phyloP scores from a whole-genome alignment of 768 basidiomycete genomes.

The Suillus subalutaceus region DNA sequence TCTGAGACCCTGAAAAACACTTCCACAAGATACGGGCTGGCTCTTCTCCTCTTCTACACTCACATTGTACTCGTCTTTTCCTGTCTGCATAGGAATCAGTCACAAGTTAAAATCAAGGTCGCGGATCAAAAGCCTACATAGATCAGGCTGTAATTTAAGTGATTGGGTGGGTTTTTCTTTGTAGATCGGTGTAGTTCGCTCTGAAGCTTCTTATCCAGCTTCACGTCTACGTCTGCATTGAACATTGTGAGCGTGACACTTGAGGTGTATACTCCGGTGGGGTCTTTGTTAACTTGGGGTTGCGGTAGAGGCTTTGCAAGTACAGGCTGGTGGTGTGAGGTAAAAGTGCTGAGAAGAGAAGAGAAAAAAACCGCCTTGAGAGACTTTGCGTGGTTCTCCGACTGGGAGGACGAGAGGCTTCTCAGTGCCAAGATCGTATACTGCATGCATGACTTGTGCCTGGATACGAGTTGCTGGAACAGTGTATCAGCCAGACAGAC shows the following conservation, averaged over 20 bases:
- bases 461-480: constrained; percentile 70
- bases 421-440: constrained; percentile 68
- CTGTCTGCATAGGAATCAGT: constrained; percentile 53
- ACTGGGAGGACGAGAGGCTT: constrained; percentile 47
- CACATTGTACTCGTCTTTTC: constrained; percentile 78
- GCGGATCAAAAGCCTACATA: constrained; percentile 54
- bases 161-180: constrained; percentile 88
- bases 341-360: constrained; percentile 34
- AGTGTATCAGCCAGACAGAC: constrained; percentile 11
- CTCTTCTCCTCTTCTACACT: constrained; percentile 69
- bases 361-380: constrained; percentile 49
- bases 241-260: constrained; percentile 38
- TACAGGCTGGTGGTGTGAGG: constrained; percentile 15
- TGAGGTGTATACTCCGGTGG: constrained; percentile 23
- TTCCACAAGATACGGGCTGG: constrained; percentile 64
- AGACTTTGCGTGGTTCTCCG: constrained; percentile 30
- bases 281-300: constrained; percentile 23
- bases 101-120: constrained; percentile 1
- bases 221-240: constrained; percentile 53
- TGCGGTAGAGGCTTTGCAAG: constrained; percentile 9
- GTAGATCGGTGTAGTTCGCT: constrained; percentile 86
- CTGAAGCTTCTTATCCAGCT: constrained; percentile 63
- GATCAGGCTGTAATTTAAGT: constrained; percentile 79
- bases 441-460: constrained; percentile 80
- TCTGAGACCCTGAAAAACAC: constrained; percentile 84